These are phyloP conservation scores for Hypomontagnella submonticulosa DNA, from an alignment of 495 filamentous ascomycete genomes.

Conservation along the genomic window DNA sequence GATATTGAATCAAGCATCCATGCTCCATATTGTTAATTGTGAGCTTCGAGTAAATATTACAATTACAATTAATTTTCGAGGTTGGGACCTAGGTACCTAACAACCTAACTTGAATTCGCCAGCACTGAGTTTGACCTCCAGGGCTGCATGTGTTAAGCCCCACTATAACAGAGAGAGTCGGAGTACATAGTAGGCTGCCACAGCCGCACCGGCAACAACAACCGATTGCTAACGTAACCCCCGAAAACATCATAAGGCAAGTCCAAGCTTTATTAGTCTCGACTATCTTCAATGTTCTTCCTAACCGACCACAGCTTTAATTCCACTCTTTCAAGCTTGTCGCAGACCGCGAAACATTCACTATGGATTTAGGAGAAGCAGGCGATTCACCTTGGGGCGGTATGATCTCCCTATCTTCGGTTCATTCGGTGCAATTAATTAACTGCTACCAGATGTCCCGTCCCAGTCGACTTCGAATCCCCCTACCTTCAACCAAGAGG, in stretches of 20 bases:
- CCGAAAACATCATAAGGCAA: conserved; percentile 25
- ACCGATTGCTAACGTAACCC: conserved; percentile 28
- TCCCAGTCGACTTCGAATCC: conserved; percentile 61
- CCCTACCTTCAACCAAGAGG: conserved; percentile 40
- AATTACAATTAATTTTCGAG: too few relatives aligned
- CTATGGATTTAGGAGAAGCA: conserved; percentile 71
- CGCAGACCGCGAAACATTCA: conserved; percentile 29
- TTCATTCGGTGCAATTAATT: conserved; percentile 26
- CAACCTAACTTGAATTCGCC: too few relatives aligned
- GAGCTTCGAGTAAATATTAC: too few relatives aligned
- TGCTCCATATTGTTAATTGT: too few relatives aligned
- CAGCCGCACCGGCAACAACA: conserved; percentile 16
- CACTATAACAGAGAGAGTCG: conserved; percentile 2
- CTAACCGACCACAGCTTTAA: conserved; percentile 21
- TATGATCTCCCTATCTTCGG: conserved; percentile 54
- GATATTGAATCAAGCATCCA: too few relatives aligned
- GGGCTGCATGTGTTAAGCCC: conserved; percentile 7
- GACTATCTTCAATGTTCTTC: neutral
- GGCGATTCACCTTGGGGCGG: conserved; percentile 78
- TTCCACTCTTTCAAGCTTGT: conserved; percentile 15
- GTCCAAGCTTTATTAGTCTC: conserved; percentile 12
- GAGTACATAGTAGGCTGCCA: conserved; percentile 27
- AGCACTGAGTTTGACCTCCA: too few relatives aligned
- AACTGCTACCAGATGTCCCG: conserved; percentile 63
- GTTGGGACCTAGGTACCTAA: too few relatives aligned